phyloP scores from a whole-genome alignment of 371 early-diverging fungal species.

The Lichtheimia ornata region DNA sequence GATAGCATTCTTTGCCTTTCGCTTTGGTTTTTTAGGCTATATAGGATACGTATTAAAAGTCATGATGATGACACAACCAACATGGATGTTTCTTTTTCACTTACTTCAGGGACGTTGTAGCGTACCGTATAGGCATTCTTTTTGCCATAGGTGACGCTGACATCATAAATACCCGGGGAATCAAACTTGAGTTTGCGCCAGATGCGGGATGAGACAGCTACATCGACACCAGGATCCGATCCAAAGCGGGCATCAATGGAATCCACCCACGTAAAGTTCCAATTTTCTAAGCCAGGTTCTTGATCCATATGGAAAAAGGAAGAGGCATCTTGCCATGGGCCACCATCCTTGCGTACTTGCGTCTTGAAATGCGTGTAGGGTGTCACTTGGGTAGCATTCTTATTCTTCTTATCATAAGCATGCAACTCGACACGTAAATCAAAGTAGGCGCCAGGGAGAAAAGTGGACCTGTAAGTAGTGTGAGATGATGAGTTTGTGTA shows the following conservation, averaged over 20 bases:
- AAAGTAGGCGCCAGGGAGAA: slow-evolving; percentile 58
- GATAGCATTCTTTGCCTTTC: slow-evolving; percentile 74
- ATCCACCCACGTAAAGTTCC: slow-evolving; percentile 56
- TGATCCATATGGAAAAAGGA: slow-evolving; percentile 37
- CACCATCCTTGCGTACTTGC: slow-evolving; percentile 40
- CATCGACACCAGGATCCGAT: slow-evolving; percentile 44
- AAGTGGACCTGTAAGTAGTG: slow-evolving; percentile 51
- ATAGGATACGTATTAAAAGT: background rate
- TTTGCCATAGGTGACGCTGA: slow-evolving; percentile 39
- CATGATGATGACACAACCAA: background rate
- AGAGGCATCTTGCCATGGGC: slow-evolving; percentile 42
- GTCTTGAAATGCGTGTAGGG: slow-evolving; percentile 43
- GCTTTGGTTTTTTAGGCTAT: slow-evolving; percentile 49
- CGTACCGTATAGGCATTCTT: slow-evolving; percentile 38
- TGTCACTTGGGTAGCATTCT: slow-evolving; percentile 22
- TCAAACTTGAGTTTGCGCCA: slow-evolving; percentile 60
- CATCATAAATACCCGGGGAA: slow-evolving; percentile 60
- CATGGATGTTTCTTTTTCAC: background rate
- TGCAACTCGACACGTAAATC: slow-evolving; percentile 66
- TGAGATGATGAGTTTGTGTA: background rate
- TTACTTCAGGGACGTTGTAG: slow-evolving; percentile 37
- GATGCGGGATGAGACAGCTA: slow-evolving; percentile 52
- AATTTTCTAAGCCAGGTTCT: slow-evolving; percentile 44
- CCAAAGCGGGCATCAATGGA: slow-evolving; percentile 50
- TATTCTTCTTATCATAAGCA: slow-evolving; percentile 47